These are phyloP conservation scores for Ensete glaucum DNA, from an alignment of 176 grass and related monocot species.

Conservation along the genomic window DNA sequence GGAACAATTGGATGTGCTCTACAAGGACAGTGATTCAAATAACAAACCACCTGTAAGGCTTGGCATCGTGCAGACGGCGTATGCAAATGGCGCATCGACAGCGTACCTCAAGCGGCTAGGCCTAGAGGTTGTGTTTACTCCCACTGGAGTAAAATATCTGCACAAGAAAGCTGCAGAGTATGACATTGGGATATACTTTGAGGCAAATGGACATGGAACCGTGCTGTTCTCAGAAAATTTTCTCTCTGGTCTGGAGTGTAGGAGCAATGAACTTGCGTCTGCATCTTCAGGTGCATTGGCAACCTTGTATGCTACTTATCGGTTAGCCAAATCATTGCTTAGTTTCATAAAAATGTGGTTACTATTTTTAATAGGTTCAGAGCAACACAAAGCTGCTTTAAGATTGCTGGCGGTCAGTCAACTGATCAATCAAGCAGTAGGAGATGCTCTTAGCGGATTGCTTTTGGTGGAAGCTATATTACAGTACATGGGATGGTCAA, in stretches of 20 bases:
- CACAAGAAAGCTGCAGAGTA: slow-evolving; percentile 82
- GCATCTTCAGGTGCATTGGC: slow-evolving; percentile 31
- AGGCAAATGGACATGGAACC: slow-evolving; percentile 92
- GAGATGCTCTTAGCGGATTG: slow-evolving; percentile 84
- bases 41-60: slow-evolving; percentile 46
- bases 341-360: background rate
- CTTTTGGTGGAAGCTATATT: slow-evolving; percentile 87
- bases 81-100: slow-evolving; percentile 88
- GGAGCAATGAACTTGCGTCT: slow-evolving; percentile 29
- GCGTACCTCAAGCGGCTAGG: slow-evolving; percentile 55
- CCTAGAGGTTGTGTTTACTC: slow-evolving; percentile 70
- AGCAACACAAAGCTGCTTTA: slow-evolving; percentile 45
- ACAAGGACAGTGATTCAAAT: slow-evolving; percentile 19
- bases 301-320: background rate
- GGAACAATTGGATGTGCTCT: slow-evolving; percentile 64
- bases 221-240: slow-evolving; percentile 60
- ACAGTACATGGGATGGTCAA: slow-evolving; percentile 71
- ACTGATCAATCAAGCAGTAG: slow-evolving; percentile 85
- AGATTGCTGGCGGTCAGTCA: slow-evolving; percentile 64
- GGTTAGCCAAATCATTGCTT: background rate
- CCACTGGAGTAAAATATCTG: slow-evolving; percentile 89
- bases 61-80: slow-evolving; percentile 83
- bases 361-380: slow-evolving; percentile 28
- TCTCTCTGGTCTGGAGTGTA: slow-evolving; percentile 35
- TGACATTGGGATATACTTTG: slow-evolving; percentile 93